Base-by-base conservation (phyloP, 192 early-diverging fungal genomes). In the Linnemannia hyalina region DNA sequence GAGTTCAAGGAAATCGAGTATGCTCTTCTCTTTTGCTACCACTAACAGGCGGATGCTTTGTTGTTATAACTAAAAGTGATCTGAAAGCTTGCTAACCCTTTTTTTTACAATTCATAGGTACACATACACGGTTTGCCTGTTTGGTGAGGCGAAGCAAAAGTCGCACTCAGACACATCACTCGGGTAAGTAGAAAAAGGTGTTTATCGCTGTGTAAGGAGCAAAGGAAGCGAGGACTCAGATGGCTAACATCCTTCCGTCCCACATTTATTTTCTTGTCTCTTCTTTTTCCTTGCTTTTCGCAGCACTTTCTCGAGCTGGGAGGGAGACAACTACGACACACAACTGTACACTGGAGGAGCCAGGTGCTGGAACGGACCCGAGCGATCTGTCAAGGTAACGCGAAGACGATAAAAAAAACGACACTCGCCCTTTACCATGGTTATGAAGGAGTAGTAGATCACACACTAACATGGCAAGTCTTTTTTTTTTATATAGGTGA, bases 291-390 rank as follows among this genome's bases (percentile, higher is more conserved):
- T 63, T 80, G 41, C 35, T 70, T 32, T 68, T 20, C 46, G 40
- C 81, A 90, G 91, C n/a, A 80, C 76, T 69, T 94, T 93, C 76
- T 73, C 71, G 7, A 78, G 81, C 9, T 94, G 94, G 87, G 89
- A 88, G 36, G 90, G 91, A 2, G 77, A 86, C 13, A 75, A 81
- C 63, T 95, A 97, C 80, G 69, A 80, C 11, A 78, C 90, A 38
- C 96, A 97, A 85, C 80, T 91, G 74, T 97, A 95, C 80, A 89
- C 89, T 15, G 85, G 93, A 77, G 99, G 99, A 38, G 78, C 91
- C 26, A 91, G 92, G 41, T 99, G 99, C 91, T 99, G 99, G 99
- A 97, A 98, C 80, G 99, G 98, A 4, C 99, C 98, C 1, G 90
- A 93, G 41, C 92, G 99, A 29, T 96, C 95, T 7, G 89, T 95